phyloP scores from a whole-genome alignment of 495 filamentous ascomycete species.

The Penicillium atrosanguineum region DNA sequence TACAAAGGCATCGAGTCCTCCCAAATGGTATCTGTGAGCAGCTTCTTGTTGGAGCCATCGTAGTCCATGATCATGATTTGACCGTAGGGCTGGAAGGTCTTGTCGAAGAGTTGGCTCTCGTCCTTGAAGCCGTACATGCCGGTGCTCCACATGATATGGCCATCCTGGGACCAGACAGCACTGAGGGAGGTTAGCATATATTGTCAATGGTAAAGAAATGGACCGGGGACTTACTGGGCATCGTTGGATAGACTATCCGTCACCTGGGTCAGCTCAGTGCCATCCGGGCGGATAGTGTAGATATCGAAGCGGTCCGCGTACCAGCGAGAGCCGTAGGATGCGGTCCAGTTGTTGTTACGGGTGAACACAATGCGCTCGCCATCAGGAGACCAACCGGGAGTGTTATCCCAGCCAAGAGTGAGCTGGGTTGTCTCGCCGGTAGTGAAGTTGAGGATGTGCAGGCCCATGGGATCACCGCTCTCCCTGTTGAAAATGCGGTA shows the following conservation, averaged over 20 bases:
- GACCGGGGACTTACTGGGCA: conserved; percentile 3
- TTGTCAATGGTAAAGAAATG: no score
- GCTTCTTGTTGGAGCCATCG: conserved; percentile 29
- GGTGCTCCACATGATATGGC: no score
- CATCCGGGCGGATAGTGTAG: conserved; percentile 7
- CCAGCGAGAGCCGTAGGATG: not conserved
- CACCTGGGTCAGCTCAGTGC: not conserved
- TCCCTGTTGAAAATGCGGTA: conserved; percentile 7
- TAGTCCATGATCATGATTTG: conserved; percentile 36
- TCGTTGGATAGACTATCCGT: conserved; percentile 10
- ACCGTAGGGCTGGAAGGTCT: conserved; percentile 37
- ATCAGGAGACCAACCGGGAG: conserved; percentile 10
- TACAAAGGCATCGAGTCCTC: not conserved
- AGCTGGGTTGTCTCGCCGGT: conserved; percentile 4
- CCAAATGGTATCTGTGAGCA: not conserved
- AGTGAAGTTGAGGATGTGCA: not conserved
- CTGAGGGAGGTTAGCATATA: no score
- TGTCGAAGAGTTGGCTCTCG: conserved; percentile 31
- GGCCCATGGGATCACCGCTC: conserved; percentile 4
- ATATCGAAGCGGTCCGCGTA: not conserved
- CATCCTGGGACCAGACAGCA: no score
- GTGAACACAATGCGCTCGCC: conserved; percentile 14
- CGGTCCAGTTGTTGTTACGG: conserved; percentile 1
- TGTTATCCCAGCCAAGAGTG: conserved; percentile 12
- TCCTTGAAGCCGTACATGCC: conserved; percentile 33